phyloP scores from a whole-genome alignment of 2,329 filamentous ascomycete genomes.

The Xylaria hypoxylon region DNA sequence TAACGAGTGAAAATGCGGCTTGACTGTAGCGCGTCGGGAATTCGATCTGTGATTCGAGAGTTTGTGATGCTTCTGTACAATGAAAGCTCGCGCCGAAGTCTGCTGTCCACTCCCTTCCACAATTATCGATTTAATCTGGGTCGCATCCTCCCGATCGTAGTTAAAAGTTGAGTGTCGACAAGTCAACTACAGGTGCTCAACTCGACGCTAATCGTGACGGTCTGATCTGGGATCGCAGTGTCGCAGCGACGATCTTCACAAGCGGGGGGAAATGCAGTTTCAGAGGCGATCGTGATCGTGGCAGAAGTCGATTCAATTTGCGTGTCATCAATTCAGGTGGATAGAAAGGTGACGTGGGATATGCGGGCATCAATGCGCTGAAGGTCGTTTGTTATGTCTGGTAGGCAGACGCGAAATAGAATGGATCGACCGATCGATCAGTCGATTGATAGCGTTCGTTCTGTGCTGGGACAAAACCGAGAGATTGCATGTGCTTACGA shows the following conservation, averaged over 20 bases:
- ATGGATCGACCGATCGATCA: slow-evolving; percentile 18
- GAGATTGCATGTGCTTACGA: background rate
- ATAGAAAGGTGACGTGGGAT: slow-evolving; percentile 35
- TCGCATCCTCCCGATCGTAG: slow-evolving; percentile 39
- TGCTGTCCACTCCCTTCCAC: slow-evolving; percentile 40
- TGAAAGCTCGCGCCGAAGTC: slow-evolving; percentile 13
- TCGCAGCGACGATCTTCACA: slow-evolving; percentile 11
- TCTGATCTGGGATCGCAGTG: slow-evolving; percentile 2
- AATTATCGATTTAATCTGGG: slow-evolving; percentile 33
- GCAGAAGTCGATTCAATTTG: slow-evolving; percentile 28
- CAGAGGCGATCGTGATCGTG: slow-evolving; percentile 21
- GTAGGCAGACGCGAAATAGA: slow-evolving; percentile 25
- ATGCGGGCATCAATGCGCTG: slow-evolving; percentile 36
- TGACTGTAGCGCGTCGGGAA: slow-evolving; percentile 18
- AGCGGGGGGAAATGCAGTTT: slow-evolving; percentile 10
- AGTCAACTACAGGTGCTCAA: slow-evolving; percentile 19
- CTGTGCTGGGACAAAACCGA: background rate
- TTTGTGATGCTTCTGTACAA: slow-evolving; percentile 10
- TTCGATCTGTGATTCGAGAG: slow-evolving; percentile 10
- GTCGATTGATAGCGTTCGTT: background rate
- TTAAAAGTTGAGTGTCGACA: slow-evolving; percentile 23
- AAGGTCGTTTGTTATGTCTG: slow-evolving; percentile 1
- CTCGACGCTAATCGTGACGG: slow-evolving; percentile 8
- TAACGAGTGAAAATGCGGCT: slow-evolving; percentile 29
- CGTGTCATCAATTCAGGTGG: slow-evolving; percentile 36